A percentile compares a stretch with the other conserved stretches of the same genome.
These are phyloP conservation scores for Filobasidium uniguttulatum DNA, from an alignment of 1,284 basidiomycete genomes.

Conservation along the genomic window DNA sequence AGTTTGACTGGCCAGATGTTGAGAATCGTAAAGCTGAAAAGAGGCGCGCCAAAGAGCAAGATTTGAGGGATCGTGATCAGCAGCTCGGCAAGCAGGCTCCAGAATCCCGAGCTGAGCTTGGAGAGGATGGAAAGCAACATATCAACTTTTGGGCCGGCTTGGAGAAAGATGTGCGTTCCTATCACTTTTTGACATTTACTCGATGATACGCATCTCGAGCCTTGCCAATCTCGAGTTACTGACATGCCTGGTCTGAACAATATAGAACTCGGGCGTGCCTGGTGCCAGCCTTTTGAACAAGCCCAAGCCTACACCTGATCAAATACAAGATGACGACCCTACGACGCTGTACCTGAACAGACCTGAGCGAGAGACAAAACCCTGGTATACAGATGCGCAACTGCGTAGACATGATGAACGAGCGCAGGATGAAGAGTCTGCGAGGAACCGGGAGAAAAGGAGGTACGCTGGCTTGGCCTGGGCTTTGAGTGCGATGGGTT, in stretches of 20 bases:
- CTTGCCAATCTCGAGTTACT: too few species aligned
- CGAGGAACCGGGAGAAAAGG: slow-evolving; percentile 26
- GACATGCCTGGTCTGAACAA: neutral
- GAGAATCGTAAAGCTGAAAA: slow-evolving; percentile 16
- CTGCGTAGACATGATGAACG: slow-evolving; percentile 31
- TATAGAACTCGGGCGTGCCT: neutral
- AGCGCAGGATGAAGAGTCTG: slow-evolving; percentile 25
- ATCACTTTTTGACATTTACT: neutral
- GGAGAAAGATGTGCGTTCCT: slow-evolving; percentile 25
- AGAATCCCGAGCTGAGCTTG: slow-evolving; percentile 6
- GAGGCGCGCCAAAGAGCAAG: slow-evolving; percentile 19
- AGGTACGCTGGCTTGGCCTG: too few species aligned
- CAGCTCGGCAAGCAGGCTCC: slow-evolving; percentile 4
- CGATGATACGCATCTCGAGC: too few species aligned
- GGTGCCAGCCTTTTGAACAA: slow-evolving; percentile 4
- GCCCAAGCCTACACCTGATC: slow-evolving; percentile 20
- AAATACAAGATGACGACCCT: slow-evolving; percentile 30
- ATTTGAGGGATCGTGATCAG: slow-evolving; percentile 11
- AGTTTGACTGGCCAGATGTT: slow-evolving; percentile 34
- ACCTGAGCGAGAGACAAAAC: slow-evolving; percentile 35
- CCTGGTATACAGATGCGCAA: slow-evolving; percentile 36
- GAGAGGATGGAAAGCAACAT: slow-evolving; percentile 25
- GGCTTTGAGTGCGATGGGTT: slow-evolving; percentile 17
- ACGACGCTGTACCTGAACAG: slow-evolving; percentile 37
- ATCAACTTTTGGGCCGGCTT: slow-evolving; percentile 36